Conservation (phyloP, 345 rosid species). For the Citrus unshiu region DNA sequence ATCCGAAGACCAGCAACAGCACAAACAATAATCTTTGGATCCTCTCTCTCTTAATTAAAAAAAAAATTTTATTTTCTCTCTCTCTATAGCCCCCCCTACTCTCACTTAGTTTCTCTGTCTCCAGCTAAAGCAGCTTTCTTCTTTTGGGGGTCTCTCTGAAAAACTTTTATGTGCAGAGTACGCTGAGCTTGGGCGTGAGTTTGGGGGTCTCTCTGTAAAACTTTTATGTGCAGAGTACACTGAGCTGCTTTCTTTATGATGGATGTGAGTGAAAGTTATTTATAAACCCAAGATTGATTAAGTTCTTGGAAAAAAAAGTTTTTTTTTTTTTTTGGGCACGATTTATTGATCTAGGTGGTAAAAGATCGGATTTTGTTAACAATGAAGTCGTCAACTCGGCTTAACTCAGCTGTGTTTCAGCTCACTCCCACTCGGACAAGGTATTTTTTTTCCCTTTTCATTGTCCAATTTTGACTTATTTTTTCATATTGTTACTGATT, state of each 20-base stretch:
- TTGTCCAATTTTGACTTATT: not conserved
- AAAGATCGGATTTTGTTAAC: slow-evolving; percentile 26
- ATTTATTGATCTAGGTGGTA: not conserved
- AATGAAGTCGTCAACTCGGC: slow-evolving; percentile 84
- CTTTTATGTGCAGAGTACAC: not conserved
- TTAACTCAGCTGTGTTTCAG: slow-evolving; percentile 85
- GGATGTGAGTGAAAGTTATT: not conserved
- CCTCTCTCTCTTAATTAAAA: not conserved
- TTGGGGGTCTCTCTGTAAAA: slow-evolving; percentile 19
- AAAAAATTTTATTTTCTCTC: slow-evolving; percentile 1
- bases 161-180: slow-evolving; percentile 3
- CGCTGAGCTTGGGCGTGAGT: slow-evolving; percentile 1
- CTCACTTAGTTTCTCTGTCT: not conserved
- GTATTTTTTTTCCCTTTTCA: slow-evolving; percentile 19
- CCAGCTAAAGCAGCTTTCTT: slow-evolving; percentile 8
- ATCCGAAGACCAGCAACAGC: not conserved
- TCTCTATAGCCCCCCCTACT: not conserved
- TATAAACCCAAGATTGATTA: slow-evolving; percentile 9
- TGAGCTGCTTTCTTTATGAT: slow-evolving; percentile 4
- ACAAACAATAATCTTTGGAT: slow-evolving; percentile 14
- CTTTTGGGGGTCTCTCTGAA: slow-evolving; percentile 21
- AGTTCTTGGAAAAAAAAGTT: not conserved
- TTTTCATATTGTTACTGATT: not conserved
- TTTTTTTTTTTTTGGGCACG: not conserved
- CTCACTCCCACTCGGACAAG: slow-evolving; percentile 99